Evolutionary conservation across 768 basidiomycete species (phyloP).

Genomic region (Suillus clintonianus): DNA sequence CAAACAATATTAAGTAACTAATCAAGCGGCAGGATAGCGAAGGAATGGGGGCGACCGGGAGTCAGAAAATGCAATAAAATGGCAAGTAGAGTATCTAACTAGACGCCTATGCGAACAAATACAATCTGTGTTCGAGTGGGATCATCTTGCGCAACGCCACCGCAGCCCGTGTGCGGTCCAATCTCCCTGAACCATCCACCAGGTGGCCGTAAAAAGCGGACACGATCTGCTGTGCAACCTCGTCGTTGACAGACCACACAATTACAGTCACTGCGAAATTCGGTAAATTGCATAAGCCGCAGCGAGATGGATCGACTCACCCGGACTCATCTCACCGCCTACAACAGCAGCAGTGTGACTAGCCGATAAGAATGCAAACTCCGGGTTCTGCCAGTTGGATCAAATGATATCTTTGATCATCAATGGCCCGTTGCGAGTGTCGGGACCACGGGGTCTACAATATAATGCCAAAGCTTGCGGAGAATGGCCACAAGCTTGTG

Average conservation of each 20-base stretch:
- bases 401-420: conserved; percentile 10
- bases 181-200: neutral
- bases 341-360: conserved; percentile 22
- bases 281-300: conserved; percentile 21
- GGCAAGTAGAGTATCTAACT: neutral
- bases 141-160: neutral
- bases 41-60: too few relatives aligned
- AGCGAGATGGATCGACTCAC: conserved; percentile 21
- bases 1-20: too few relatives aligned
- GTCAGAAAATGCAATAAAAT: too few relatives aligned
- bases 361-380: conserved; percentile 22
- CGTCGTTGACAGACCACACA: conserved; percentile 22
- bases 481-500: neutral
- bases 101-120: conserved; percentile 2
- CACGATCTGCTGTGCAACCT: conserved; percentile 6
- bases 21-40: too few relatives aligned
- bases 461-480: too few relatives aligned
- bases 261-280: conserved; percentile 20
- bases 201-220: neutral
- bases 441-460: too few relatives aligned
- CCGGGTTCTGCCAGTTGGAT: conserved; percentile 5
- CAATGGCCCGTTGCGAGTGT: too few relatives aligned
- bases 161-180: neutral
- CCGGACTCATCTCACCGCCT: conserved; percentile 14
- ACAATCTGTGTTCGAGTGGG: neutral